These are phyloP conservation scores for Kuraishia molischiana DNA, from an alignment of 805 yeast species.

Conservation along the genomic window DNA sequence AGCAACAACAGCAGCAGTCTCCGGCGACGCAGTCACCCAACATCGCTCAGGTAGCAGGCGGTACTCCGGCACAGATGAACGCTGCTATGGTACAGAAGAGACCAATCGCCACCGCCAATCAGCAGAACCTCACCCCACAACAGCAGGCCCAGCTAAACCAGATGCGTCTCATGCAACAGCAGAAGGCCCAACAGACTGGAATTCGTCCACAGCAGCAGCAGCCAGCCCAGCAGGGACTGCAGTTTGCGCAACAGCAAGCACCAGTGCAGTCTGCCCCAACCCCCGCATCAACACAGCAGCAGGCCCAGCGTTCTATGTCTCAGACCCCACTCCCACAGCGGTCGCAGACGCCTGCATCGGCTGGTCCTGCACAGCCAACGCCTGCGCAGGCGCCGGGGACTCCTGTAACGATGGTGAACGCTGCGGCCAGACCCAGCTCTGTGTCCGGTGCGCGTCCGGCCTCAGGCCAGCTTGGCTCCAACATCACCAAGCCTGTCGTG, in stretches of 20 bases:
- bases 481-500: slow-evolving; percentile 31
- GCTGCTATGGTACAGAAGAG: not conserved
- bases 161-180: slow-evolving; percentile 5
- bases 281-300: too few relatives aligned
- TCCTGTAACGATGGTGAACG: slow-evolving; percentile 37
- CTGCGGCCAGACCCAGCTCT: slow-evolving; percentile 14
- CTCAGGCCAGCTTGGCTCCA: not conserved
- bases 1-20: slow-evolving; percentile 4
- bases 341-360: not conserved
- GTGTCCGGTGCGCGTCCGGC: slow-evolving; percentile 4
- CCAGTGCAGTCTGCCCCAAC: slow-evolving; percentile 7
- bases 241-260: slow-evolving; percentile 5
- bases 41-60: too few relatives aligned
- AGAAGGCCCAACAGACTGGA: slow-evolving; percentile 6
- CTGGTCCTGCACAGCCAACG: slow-evolving; percentile 1
- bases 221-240: slow-evolving; percentile 1
- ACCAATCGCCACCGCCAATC: slow-evolving; percentile 1
- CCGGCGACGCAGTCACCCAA: slow-evolving; percentile 3
- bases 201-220: slow-evolving; percentile 2
- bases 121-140: slow-evolving; percentile 2
- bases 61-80: too few relatives aligned
- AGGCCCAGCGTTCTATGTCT: slow-evolving; percentile 7
- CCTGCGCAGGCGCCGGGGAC: slow-evolving; percentile 16
- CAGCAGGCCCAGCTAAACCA: slow-evolving; percentile 5
- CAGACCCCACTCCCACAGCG: slow-evolving; percentile 3